Conservation (phyloP, 140 eudicot genomes). For the Erigeron philadelphicus region DNA sequence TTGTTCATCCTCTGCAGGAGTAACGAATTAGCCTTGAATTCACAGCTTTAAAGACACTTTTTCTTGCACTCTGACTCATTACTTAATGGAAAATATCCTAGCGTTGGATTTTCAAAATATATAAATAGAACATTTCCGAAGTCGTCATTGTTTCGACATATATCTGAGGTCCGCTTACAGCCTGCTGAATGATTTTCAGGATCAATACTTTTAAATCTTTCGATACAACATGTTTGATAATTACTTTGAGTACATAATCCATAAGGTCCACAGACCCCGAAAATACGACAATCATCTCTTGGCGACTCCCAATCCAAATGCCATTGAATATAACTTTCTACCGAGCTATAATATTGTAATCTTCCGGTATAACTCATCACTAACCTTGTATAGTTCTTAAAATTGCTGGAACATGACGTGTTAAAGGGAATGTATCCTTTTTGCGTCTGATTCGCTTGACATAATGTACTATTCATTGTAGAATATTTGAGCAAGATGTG, state of each 20-base stretch:
- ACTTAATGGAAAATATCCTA: not conserved
- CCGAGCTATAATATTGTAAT: constrained; percentile 3
- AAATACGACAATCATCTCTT: constrained; percentile 22
- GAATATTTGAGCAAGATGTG: too few species aligned
- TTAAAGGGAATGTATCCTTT: too few species aligned
- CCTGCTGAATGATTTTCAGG: constrained; percentile 17
- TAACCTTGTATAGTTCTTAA: too few species aligned
- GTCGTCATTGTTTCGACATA: not conserved
- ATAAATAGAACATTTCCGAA: constrained; percentile 18
- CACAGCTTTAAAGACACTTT: constrained; percentile 14
- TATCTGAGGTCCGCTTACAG: constrained; percentile 8
- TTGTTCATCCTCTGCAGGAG: not conserved
- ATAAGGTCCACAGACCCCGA: constrained; percentile 31
- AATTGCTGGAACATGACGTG: too few species aligned
- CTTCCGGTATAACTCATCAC: too few species aligned
- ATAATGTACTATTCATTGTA: too few species aligned
- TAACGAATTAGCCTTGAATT: constrained; percentile 32
- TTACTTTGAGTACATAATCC: constrained; percentile 17
- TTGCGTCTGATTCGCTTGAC: too few species aligned
- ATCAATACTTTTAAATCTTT: constrained; percentile 13
- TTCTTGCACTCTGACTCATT: constrained; percentile 22
- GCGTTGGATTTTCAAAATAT: constrained; percentile 15
- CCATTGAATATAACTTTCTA: not conserved
- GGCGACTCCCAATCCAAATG: constrained; percentile 34
- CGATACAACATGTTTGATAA: constrained; percentile 34